Conservation (phyloP, 1,139 yeast species). For the Hyphopichia burtonii region DNA sequence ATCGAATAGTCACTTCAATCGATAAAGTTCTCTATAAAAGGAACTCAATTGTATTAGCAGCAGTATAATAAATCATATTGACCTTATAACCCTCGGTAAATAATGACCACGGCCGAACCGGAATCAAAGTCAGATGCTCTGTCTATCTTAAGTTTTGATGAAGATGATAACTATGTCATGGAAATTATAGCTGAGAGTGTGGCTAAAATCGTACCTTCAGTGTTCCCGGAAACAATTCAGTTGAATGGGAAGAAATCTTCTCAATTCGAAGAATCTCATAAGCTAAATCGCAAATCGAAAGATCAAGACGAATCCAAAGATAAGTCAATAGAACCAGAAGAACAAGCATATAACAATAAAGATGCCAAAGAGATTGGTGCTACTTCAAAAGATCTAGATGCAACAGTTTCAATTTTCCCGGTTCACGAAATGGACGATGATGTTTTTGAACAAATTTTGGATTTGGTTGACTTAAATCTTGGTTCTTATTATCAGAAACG, state of each 20-base stretch:
- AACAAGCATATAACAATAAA: too few relatives aligned
- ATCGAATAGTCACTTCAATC: background rate
- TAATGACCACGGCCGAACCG: background rate
- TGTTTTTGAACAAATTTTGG: constrained; percentile 16
- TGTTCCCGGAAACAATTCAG: constrained; percentile 13
- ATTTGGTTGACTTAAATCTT: constrained; percentile 29
- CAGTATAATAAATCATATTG: too few relatives aligned
- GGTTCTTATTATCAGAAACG: constrained; percentile 25
- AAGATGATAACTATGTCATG: constrained; percentile 20
- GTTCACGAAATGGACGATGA: constrained; percentile 11
- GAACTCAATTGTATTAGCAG: too few relatives aligned
- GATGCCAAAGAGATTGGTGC: too few relatives aligned
- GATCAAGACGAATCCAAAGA: too few relatives aligned
- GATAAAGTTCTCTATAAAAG: background rate
- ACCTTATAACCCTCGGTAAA: background rate
- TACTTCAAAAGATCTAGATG: background rate
- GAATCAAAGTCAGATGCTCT: background rate
- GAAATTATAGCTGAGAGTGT: constrained; percentile 14
- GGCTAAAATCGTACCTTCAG: constrained; percentile 9
- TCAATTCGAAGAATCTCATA: too few relatives aligned
- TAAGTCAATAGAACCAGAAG: too few relatives aligned
- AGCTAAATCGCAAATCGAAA: too few relatives aligned
- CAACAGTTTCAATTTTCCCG: constrained; percentile 4
- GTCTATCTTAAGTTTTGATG: constrained; percentile 13
- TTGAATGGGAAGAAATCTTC: too few relatives aligned